A percentile compares a stretch with the other conserved stretches of the same genome.
These are phyloP conservation scores for Zangia roseola DNA, from an alignment of 768 basidiomycete genomes.

Conservation along the genomic window DNA sequence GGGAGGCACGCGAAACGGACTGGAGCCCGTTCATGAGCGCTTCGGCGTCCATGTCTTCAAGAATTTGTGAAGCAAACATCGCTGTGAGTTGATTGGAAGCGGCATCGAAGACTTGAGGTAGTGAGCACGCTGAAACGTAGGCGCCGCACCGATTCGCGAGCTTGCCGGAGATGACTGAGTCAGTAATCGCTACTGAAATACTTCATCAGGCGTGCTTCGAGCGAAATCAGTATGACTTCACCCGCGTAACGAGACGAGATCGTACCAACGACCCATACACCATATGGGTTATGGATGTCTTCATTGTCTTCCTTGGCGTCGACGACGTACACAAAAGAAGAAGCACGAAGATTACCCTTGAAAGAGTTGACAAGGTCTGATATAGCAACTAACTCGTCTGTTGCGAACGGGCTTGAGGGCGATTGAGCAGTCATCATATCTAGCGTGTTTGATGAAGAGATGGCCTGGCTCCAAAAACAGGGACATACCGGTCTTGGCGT, in stretches of 20 bases:
- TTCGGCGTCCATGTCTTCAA: slow-evolving; percentile 78
- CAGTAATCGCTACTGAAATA: slow-evolving; percentile 19
- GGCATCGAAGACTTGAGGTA: slow-evolving; percentile 55
- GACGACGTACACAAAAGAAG: neutral
- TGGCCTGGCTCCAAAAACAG: neutral
- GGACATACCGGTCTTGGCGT: slow-evolving; percentile 8
- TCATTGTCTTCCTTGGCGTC: neutral
- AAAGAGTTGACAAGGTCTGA: slow-evolving; percentile 15
- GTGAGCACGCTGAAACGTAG: neutral
- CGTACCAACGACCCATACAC: no score
- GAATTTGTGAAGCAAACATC: slow-evolving; percentile 71
- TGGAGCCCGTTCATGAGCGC: slow-evolving; percentile 57
- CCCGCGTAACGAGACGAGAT: neutral
- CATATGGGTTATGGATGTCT: slow-evolving; percentile 1
- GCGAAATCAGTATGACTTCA: neutral
- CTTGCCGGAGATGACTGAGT: no score
- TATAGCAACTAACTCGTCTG: slow-evolving; percentile 13
- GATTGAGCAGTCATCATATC: slow-evolving; percentile 18
- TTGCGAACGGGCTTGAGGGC: slow-evolving; percentile 13
- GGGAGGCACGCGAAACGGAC: slow-evolving; percentile 39
- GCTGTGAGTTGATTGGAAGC: slow-evolving; percentile 76
- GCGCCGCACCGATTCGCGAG: no score
- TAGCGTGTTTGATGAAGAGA: neutral
- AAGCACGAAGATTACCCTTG: neutral
- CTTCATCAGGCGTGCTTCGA: slow-evolving; percentile 9